These are phyloP conservation scores for Sextonia rubra DNA, from an alignment of 164 flowering plant species.

Conservation along the genomic window DNA sequence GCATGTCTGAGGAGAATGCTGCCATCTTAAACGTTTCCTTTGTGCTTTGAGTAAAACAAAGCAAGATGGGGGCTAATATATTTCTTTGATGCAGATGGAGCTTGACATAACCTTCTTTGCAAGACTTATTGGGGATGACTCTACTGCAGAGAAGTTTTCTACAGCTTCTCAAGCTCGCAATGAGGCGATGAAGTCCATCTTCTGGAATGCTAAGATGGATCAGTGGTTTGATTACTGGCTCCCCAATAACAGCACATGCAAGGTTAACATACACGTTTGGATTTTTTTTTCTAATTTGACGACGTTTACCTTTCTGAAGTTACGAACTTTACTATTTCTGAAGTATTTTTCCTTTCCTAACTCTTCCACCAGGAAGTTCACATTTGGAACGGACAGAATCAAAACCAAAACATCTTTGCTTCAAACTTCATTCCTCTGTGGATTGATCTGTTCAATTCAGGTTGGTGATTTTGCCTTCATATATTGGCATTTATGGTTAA, in stretches of 20 bases:
- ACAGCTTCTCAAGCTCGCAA: conserved; percentile 52
- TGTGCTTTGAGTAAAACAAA: not conserved
- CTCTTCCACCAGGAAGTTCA: no score
- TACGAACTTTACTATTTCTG: not conserved
- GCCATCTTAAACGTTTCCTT: no score
- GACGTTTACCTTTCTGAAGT: not conserved
- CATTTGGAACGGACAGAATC: conserved; percentile 47
- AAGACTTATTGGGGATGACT: conserved; percentile 36
- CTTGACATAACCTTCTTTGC: conserved; percentile 73
- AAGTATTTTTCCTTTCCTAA: not conserved
- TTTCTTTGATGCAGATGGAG: conserved; percentile 67
- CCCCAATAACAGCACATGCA: conserved; percentile 15
- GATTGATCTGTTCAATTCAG: conserved; percentile 63
- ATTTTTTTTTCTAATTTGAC: no score
- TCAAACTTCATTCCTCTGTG: conserved; percentile 88
- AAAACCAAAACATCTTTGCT: conserved; percentile 58
- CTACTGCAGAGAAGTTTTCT: conserved; percentile 28
- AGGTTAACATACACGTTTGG: no score
- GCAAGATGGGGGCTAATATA: not conserved
- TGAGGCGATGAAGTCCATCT: conserved; percentile 52
- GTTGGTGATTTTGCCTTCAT: conserved; percentile 24
- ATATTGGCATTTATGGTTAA: no score
- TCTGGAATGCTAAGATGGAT: conserved; percentile 71
- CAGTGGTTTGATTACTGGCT: no score
- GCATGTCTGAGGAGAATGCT: no score